A percentile compares a stretch with the other conserved stretches of the same genome.
These are phyloP conservation scores for Colletotrichum magnum DNA, from an alignment of 2,329 filamentous ascomycete species.

Conservation along the genomic window DNA sequence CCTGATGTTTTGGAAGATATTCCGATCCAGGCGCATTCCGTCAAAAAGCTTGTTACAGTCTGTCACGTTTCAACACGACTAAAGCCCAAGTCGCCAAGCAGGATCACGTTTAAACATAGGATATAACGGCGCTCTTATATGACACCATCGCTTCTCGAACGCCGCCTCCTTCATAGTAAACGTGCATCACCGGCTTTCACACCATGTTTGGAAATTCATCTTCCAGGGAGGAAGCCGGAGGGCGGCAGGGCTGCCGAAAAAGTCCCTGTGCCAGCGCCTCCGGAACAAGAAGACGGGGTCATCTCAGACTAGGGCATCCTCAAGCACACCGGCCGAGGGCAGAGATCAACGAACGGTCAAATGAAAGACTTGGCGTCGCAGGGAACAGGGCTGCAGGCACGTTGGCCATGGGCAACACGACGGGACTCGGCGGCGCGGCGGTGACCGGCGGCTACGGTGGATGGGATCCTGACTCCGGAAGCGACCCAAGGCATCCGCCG, in stretches of 20 bases:
- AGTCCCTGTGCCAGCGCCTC: slow-evolving; percentile 50
- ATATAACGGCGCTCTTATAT: too few species aligned
- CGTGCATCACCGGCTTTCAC: neutral
- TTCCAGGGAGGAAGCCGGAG: neutral
- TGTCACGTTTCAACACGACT: too few species aligned
- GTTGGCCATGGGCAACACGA: slow-evolving; percentile 47
- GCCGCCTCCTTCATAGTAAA: too few species aligned
- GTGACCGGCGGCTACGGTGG: slow-evolving; percentile 51
- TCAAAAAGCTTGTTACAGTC: too few species aligned
- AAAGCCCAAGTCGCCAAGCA: too few species aligned
- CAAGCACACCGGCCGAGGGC: slow-evolving; percentile 56
- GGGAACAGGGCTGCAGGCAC: slow-evolving; percentile 56
- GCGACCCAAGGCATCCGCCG: slow-evolving; percentile 54
- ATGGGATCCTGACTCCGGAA: slow-evolving; percentile 50
- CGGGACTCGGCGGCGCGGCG: slow-evolving; percentile 49
- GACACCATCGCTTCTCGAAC: neutral
- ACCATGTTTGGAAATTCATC: slow-evolving; percentile 29
- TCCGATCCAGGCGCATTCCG: too few species aligned
- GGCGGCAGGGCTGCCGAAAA: slow-evolving; percentile 40
- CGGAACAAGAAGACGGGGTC: slow-evolving; percentile 50
- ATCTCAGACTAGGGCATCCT: slow-evolving; percentile 56
- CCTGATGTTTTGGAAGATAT: too few species aligned
- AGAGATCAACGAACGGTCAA: slow-evolving; percentile 54
- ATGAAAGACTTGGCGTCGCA: slow-evolving; percentile 55
- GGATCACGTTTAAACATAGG: too few species aligned